Evolutionary conservation across 495 filamentous ascomycete genomes (phyloP).

Genomic region (Aspergillus sparsus): DNA sequence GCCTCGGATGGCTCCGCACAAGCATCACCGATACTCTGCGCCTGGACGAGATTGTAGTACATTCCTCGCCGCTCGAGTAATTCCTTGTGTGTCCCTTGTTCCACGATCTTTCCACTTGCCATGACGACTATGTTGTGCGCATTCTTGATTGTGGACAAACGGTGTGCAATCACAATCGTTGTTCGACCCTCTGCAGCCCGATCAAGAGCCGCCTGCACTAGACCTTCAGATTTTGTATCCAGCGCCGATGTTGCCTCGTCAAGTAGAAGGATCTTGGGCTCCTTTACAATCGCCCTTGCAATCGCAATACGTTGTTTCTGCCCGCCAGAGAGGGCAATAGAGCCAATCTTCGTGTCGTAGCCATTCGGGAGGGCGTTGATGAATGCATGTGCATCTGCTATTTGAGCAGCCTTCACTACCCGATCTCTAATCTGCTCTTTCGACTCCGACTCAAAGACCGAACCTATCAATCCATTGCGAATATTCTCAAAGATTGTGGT

Average conservation of each 20-base stretch:
- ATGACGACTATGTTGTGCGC: conserved; percentile 97
- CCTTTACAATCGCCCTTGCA: conserved; percentile 84
- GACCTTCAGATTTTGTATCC: conserved; percentile 90
- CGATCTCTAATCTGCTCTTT: conserved; percentile 64
- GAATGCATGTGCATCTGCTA: conserved; percentile 93
- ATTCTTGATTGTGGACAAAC: conserved; percentile 87
- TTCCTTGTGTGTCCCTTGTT: conserved; percentile 80
- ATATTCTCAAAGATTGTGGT: conserved; percentile 88
- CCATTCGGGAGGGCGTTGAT: conserved; percentile 76
- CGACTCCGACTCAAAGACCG: conserved; percentile 63
- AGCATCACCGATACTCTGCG: conserved; percentile 61
- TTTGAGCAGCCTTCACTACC: conserved; percentile 76
- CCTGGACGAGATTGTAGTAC: conserved; percentile 77
- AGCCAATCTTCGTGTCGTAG: conserved; percentile 91
- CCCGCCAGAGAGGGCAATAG: conserved; percentile 85
- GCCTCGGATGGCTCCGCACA: conserved; percentile 5
- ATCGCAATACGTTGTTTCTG: conserved; percentile 94
- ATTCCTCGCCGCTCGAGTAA: conserved; percentile 59
- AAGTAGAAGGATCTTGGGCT: conserved; percentile 90
- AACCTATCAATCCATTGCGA: conserved; percentile 84
- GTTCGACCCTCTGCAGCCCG: conserved; percentile 82
- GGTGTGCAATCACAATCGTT: conserved; percentile 93
- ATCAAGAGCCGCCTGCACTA: conserved; percentile 91
- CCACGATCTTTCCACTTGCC: conserved; percentile 77
- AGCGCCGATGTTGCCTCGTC: conserved; percentile 96